Evolutionary conservation across 2,329 filamentous ascomycete species (phyloP).

Genomic region (Diaporthe longicolla): DNA sequence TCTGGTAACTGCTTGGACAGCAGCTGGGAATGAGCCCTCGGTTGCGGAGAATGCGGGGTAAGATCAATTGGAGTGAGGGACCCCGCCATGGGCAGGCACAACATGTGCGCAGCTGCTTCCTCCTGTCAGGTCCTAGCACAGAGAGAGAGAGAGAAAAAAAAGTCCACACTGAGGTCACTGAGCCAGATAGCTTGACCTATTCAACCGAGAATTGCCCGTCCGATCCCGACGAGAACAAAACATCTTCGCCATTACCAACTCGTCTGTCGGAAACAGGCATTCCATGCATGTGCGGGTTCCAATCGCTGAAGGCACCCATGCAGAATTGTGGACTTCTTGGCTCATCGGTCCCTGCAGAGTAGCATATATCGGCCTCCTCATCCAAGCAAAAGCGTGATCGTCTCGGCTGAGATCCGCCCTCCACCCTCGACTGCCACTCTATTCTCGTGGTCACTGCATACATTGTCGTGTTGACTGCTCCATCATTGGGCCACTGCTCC

Average conservation of each 20-base stretch:
- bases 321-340: constrained; percentile 22
- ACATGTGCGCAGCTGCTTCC: constrained; percentile 4
- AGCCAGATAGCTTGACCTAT: not conserved
- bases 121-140: not conserved
- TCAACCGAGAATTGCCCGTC: constrained; percentile 29
- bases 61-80: constrained; percentile 6
- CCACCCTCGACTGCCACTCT: not conserved
- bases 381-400: constrained; percentile 26
- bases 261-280: not conserved
- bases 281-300: constrained; percentile 6
- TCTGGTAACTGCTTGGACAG: too few species aligned
- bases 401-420: constrained; percentile 20
- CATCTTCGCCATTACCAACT: not conserved
- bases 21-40: not conserved
- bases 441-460: constrained; percentile 10
- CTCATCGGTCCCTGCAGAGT: constrained; percentile 32
- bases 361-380: constrained; percentile 24
- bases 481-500: constrained; percentile 1
- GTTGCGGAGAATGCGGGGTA: constrained; percentile 31
- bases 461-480: not conserved
- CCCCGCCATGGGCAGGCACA: constrained; percentile 10
- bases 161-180: not conserved
- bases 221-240: not conserved
- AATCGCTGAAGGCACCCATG: not conserved
- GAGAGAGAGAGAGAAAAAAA: not conserved